Base-by-base conservation (phyloP, 2,329 filamentous ascomycete species). In the Microsporum ferrugineum region DNA sequence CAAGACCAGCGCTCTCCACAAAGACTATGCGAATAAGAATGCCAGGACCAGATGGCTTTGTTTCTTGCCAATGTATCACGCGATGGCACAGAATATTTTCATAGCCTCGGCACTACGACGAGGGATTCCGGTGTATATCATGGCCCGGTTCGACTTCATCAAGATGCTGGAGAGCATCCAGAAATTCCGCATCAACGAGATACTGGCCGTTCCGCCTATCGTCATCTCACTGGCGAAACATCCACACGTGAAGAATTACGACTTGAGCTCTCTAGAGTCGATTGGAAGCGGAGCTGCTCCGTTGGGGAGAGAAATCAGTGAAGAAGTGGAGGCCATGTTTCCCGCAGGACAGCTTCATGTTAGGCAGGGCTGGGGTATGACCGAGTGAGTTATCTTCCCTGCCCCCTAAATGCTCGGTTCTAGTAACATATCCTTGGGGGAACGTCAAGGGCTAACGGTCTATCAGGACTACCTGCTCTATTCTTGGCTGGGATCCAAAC, bases 301-400 rank as follows among this genome's bases (percentile, higher is more conserved):
- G 0, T 74, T 89, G 5, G 75, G 78, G 10, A 69, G 69, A n/a
- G 82, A 87, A 63, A 75, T 84, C 2, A 78, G 76, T 60, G 76
- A 78, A 8, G 83, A 86, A 65, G 80, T 84, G 7, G 80, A 87
- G 69, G 79, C 75, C 62, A 68, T 85, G 61, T 84, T 84, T 78
- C 72, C 75, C 1, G 69, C 65, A 1, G 75, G 77, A 12, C 68
- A 72, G 27, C 72, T 84, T 29, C 80, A 80, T 65, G 69, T 85
- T 33, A 81, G 80, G 69, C 89, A 92, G 72, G 89, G 88, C 2
- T 95, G 88, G 87, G 90, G 90, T 3, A 92, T 95, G 89, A 94
- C 89, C 0, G 89, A 94, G 73, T 77, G 68, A 71, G 75, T 57
- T 61, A 31, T 29, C 61, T 63, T 62, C 65, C 23, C 17, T 23